phyloP scores from a whole-genome alignment of 805 yeast species.

The Candida glaebosa region DNA sequence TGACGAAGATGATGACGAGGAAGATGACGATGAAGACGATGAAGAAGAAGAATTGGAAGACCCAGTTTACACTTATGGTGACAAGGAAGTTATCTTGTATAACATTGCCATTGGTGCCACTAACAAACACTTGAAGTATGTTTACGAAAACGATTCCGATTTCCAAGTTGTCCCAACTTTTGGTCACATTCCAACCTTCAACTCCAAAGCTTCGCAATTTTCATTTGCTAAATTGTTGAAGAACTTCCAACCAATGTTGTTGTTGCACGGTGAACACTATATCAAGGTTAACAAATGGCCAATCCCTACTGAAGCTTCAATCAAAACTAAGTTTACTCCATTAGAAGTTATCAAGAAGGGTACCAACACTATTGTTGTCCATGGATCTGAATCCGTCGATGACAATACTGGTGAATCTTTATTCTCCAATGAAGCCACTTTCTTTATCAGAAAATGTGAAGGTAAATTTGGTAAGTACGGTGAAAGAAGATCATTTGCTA shows the following conservation, averaged over 20 bases:
- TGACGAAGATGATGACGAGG: slow-evolving; percentile 44
- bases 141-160: slow-evolving; percentile 69
- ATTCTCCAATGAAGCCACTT: slow-evolving; percentile 80
- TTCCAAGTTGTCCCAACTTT: slow-evolving; percentile 87
- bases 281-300: slow-evolving; percentile 73
- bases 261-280: slow-evolving; percentile 95
- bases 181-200: slow-evolving; percentile 86
- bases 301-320: slow-evolving; percentile 65
- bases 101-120: slow-evolving; percentile 88
- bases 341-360: slow-evolving; percentile 81
- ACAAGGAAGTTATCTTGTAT: slow-evolving; percentile 74
- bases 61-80: slow-evolving; percentile 55
- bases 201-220: slow-evolving; percentile 52
- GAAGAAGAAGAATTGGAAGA: slow-evolving; percentile 35
- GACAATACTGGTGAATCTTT: slow-evolving; percentile 62
- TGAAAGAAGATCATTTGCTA: slow-evolving; percentile 57
- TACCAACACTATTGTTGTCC: slow-evolving; percentile 75
- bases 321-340: slow-evolving; percentile 62
- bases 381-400: slow-evolving; percentile 69
- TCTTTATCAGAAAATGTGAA: slow-evolving; percentile 75
- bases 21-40: slow-evolving; percentile 36
- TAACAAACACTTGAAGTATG: slow-evolving; percentile 70
- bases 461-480: slow-evolving; percentile 47
- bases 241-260: slow-evolving; percentile 82
- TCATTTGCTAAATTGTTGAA: slow-evolving; percentile 62